Conservation (phyloP, 139 green algal genomes). For the Raphidocelis subcapitata region DNA sequence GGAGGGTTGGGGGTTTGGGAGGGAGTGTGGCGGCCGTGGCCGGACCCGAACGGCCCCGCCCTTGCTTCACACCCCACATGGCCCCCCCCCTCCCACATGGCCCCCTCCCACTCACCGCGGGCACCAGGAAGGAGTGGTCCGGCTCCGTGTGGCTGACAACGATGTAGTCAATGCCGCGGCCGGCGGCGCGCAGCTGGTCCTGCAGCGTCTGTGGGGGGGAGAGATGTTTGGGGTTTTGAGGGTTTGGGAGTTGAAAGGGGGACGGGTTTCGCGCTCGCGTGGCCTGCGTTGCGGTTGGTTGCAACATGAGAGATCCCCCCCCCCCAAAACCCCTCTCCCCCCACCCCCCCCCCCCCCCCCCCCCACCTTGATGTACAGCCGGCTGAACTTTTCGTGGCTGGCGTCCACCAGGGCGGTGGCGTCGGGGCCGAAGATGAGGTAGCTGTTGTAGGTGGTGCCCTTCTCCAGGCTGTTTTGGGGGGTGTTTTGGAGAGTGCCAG, state of each 20-base stretch:
- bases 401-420: slow-evolving; percentile 92
- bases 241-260: too few species aligned
- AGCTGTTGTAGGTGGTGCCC: slow-evolving; percentile 96
- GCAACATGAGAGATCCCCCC: too few species aligned
- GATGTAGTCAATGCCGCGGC: slow-evolving; percentile 65
- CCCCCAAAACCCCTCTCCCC: too few species aligned
- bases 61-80: too few species aligned
- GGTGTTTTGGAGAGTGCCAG: not conserved
- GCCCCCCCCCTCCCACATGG: too few species aligned
- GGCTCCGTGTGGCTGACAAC: slow-evolving; percentile 83
- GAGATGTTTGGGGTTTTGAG: too few species aligned
- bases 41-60: too few species aligned
- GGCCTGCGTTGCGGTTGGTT: too few species aligned
- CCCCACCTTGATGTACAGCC: slow-evolving; percentile 78
- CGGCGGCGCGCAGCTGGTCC: slow-evolving; percentile 40
- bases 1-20: too few species aligned
- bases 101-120: slow-evolving; percentile 34
- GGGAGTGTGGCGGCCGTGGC: too few species aligned
- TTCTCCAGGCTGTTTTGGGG: slow-evolving; percentile 64
- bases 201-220: slow-evolving; percentile 35
- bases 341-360: too few species aligned
- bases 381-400: slow-evolving; percentile 95
- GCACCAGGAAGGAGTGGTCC: slow-evolving; percentile 90
- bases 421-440: slow-evolving; percentile 88
- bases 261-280: slow-evolving; percentile 11